These are phyloP conservation scores for Myxozyma nipponensis DNA, from an alignment of 805 yeast species.

Conservation along the genomic window DNA sequence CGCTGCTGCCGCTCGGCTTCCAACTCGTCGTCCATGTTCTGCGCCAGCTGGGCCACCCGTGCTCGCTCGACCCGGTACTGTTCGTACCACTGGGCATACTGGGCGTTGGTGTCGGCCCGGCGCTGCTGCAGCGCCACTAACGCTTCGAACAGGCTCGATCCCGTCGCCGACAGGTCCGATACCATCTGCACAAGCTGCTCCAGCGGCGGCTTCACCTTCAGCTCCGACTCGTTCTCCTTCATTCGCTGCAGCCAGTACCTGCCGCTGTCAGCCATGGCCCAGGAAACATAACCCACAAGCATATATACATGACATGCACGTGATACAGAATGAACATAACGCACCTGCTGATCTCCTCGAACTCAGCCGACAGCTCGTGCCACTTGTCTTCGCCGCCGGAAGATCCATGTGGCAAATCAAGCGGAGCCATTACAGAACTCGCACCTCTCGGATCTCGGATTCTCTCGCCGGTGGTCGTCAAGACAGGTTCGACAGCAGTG, in stretches of 20 bases:
- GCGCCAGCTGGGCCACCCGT: conserved; percentile 13
- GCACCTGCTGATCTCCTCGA: conserved; percentile 20
- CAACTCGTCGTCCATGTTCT: conserved; percentile 13
- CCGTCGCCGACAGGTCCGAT: conserved; percentile 14
- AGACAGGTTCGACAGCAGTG: too few species aligned
- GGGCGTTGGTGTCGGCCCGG: conserved; percentile 18
- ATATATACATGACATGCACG: too few species aligned
- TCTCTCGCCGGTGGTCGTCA: too few species aligned
- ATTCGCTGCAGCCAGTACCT: conserved; percentile 19
- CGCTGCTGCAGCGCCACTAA: conserved; percentile 18
- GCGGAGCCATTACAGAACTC: conserved; percentile 14
- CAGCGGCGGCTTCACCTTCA: conserved; percentile 8
- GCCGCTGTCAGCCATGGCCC: not conserved
- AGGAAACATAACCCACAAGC: not conserved
- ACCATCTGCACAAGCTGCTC: conserved; percentile 10
- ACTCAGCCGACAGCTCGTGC: conserved; percentile 19
- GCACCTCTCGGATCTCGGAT: too few species aligned
- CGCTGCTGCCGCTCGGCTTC: conserved; percentile 9
- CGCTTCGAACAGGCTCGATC: conserved; percentile 17
- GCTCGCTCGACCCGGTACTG: conserved; percentile 12
- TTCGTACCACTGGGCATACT: conserved; percentile 18
- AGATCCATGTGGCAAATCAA: conserved; percentile 4
- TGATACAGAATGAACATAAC: not conserved
- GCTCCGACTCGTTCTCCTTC: conserved; percentile 3
- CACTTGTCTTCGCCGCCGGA: conserved; percentile 7